Conservation (phyloP, 371 early-diverging fungal genomes). For the Rhizomucor pusillus region DNA sequence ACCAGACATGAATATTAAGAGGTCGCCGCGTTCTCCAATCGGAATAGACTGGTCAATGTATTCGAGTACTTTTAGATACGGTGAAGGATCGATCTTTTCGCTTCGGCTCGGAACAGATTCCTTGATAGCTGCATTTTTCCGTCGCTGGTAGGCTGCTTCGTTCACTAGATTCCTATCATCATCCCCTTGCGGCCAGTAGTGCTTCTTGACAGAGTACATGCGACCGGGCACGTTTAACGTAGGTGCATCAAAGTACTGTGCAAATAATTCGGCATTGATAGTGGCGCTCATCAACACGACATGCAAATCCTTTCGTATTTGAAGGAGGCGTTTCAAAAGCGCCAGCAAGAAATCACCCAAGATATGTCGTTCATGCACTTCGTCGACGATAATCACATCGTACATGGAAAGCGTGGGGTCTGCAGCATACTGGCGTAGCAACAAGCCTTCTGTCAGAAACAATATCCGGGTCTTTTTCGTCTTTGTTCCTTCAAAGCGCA, state of each 20-base stretch:
- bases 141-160: constrained; percentile 42
- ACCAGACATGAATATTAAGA: constrained; percentile 69
- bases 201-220: constrained; percentile 48
- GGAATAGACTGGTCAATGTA: constrained; percentile 62
- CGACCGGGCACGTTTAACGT: constrained; percentile 52
- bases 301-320: constrained; percentile 37
- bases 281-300: constrained; percentile 85
- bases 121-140: constrained; percentile 37
- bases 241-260: constrained; percentile 58
- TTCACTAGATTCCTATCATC: constrained; percentile 57
- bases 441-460: constrained; percentile 66
- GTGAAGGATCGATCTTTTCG: constrained; percentile 43
- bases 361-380: constrained; percentile 73
- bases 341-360: constrained; percentile 64
- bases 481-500: constrained; percentile 68
- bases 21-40: constrained; percentile 61
- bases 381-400: constrained; percentile 71
- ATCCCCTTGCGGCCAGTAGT: constrained; percentile 41
- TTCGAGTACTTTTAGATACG: constrained; percentile 61
- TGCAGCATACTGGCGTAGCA: constrained; percentile 60
- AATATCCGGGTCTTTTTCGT: constrained; percentile 57
- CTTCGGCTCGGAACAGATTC: constrained; percentile 45
- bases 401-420: constrained; percentile 58
- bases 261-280: constrained; percentile 64
- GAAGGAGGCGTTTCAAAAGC: constrained; percentile 47